A percentile compares a stretch with the other conserved stretches of the same genome.
These are phyloP conservation scores for Golovinomyces cichoracearum DNA, from an alignment of 2,329 filamentous ascomycete genomes.

Conservation along the genomic window DNA sequence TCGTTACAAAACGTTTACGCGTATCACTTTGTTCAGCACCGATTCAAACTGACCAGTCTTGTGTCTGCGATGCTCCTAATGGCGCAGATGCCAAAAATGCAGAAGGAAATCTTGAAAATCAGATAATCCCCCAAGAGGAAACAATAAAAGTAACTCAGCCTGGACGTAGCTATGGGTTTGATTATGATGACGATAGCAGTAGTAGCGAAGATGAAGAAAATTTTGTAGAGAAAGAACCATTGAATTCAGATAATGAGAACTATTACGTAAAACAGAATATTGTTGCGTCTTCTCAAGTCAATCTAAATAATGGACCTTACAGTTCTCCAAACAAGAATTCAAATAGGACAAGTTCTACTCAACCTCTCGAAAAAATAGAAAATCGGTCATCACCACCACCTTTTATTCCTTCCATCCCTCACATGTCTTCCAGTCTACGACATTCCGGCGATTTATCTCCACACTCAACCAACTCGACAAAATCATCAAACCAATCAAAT, in stretches of 20 bases:
- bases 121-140: background rate
- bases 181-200: conserved; percentile 1
- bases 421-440: background rate
- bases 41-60: background rate
- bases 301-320: background rate
- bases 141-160: background rate
- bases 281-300: background rate
- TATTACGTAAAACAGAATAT: background rate
- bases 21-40: background rate
- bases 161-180: conserved; percentile 1
- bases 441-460: background rate
- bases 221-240: background rate
- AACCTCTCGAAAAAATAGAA: background rate
- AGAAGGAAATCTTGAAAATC: background rate
- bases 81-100: background rate
- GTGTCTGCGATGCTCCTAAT: no score
- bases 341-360: background rate
- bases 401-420: background rate
- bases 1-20: background rate
- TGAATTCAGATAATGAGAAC: background rate
- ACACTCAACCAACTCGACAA: background rate
- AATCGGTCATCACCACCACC: background rate
- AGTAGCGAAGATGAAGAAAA: background rate
- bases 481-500: background rate
- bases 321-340: background rate